Base-by-base conservation (phyloP, 805 yeast species). In the Candida sithepensis region DNA sequence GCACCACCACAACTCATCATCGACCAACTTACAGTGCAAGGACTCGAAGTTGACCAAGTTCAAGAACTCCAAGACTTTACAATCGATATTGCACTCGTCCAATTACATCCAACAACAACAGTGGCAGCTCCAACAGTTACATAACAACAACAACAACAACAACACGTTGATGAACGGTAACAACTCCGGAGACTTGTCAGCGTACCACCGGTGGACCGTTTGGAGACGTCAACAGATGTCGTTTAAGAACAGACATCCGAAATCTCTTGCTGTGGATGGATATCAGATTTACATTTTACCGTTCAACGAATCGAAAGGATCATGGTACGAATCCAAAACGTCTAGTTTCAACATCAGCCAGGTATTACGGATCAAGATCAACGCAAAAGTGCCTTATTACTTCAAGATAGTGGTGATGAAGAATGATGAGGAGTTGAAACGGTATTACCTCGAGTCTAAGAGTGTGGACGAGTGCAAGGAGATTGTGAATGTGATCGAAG, bases 221-320 rank as follows among this genome's bases (percentile, higher is more conserved):
- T 88, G 89, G 87, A 75, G 97, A 58, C 79, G 94, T 50, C 92
- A 91, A 57, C 91, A 90, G 20, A 79, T 85, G 81, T 83, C 95
- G 0, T 82, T 92, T 54, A 79, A 86, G 49, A 82, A 81, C 48
- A 76, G 90, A 45, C 88, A 88, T 51, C 96, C 90, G 57, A 80
- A 94, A 57, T 79, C 90, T 0, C 71, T 92, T 28, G 90, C 94
- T 1, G 79, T 92, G 34, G 98, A 92, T 65, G 98, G 97, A n/a
- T 96, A 89, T 57, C 90, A 89, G 59, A 80, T 92, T 13, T 92
- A 91, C 58, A 78, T 92, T 42, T 80, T 88, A 58, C 97, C 97
- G 0, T 84, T 90, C 7, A 89, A 87, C 56, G 92, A 88, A 49
- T 74, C 80, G 48, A 79, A 66, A 43, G 69, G 69, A 18, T 59